Conservation (phyloP, 2,329 filamentous ascomycete genomes). For the Verticillium nubilum region DNA sequence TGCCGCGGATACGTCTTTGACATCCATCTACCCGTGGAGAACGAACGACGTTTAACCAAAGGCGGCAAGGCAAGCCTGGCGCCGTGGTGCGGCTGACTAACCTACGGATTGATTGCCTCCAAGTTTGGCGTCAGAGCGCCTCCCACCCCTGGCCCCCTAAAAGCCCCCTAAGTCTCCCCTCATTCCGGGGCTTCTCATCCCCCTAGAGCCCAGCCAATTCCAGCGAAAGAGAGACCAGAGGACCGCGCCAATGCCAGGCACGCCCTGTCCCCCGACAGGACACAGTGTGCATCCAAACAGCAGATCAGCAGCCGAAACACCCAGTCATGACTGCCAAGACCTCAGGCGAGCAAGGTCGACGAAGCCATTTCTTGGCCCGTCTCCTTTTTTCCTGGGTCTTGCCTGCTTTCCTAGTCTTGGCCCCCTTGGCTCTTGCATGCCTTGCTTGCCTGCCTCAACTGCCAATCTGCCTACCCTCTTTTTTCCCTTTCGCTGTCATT, state of each 20-base stretch:
- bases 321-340: not conserved
- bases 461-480: constrained; percentile 1
- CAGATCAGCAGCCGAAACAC: not conserved
- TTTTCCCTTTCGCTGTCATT: constrained; percentile 2
- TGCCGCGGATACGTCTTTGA: not conserved
- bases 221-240: not conserved
- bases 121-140: not conserved
- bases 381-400: not conserved
- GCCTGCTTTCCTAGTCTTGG: constrained; percentile 8
- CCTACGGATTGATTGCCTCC: not conserved
- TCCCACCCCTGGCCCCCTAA: not conserved
- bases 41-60: not conserved
- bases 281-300: not conserved
- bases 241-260: not conserved
- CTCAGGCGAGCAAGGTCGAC: constrained; percentile 2
- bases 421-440: constrained; percentile 2
- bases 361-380: constrained; percentile 11
- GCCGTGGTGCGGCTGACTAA: not conserved
- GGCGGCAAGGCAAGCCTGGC: not conserved
- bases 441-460: not conserved
- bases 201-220: not conserved
- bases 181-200: not conserved
- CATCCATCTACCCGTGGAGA: not conserved
- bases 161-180: not conserved
- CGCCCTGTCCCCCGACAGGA: not conserved